Base-by-base conservation (phyloP, 495 filamentous ascomycete genomes). In the Daldinia caldariorum region DNA sequence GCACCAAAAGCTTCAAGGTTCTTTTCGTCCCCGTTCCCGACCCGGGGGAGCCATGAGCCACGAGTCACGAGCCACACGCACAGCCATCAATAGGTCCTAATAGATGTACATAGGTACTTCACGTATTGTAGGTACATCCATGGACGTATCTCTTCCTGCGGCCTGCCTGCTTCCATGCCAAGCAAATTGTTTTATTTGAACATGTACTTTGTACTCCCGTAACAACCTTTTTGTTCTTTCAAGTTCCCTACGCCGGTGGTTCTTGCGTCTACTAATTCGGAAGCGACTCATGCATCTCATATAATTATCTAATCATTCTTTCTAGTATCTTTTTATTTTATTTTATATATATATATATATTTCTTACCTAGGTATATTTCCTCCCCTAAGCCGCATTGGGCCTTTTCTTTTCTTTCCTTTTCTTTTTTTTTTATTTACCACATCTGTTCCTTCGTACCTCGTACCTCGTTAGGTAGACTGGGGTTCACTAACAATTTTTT, bases 401-500 rank as follows among this genome's bases (percentile, higher is more conserved):
- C 4, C n/a, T n/a, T n/a, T n/a, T n/a, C n/a, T n/a, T n/a, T n/a
- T n/a, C n/a, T n/a, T n/a, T n/a, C n/a, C n/a, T n/a, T n/a, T n/a
- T 31, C 26, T 31, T 51, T 20, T 51, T 31, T 51, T 31, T n/a
- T 13, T 53, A 3, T 35, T 35, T 35, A 35, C 34, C 34, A 35
- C 9, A 35, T 26, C 26, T 26, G 26, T 26, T 26, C 26, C 26
- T 26, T 26, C 26, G 34, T 35, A 26, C 34, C 34, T 35, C 34
- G 9, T 35, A 35, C 0, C 0, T 35, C 9, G 2, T 35, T 6
- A 7, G 10, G 10, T 32, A n/a, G 49, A 53, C 32, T 47, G 16
- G 34, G 29, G 41, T 43, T 63, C 65, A 55, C 63, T 67, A 68
- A 51, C 66, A 61, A 58, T 55, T 69, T 63, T 61, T 14, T 39